These are phyloP conservation scores for Waltiozyma solani DNA, from an alignment of 1,139 yeast species.

Conservation along the genomic window DNA sequence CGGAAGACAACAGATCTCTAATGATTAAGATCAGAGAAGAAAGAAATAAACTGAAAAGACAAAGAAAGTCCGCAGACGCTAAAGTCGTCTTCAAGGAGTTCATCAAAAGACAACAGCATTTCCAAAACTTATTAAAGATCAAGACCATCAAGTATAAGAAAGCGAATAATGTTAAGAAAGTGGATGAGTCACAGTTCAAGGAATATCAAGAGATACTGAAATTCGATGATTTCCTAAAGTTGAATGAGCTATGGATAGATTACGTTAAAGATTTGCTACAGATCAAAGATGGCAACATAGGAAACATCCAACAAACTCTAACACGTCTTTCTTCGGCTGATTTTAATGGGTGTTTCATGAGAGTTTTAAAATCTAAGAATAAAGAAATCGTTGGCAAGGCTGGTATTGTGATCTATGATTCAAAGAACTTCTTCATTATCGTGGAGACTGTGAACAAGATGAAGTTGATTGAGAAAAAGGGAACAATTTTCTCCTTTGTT, in stretches of 20 bases:
- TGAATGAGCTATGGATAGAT: conserved; percentile 51
- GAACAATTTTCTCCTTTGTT: conserved; percentile 47
- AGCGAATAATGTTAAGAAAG: conserved; percentile 10
- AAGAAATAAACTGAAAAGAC: conserved; percentile 4
- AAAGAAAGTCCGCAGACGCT: conserved; percentile 17
- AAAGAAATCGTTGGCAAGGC: conserved; percentile 47
- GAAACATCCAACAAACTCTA: conserved; percentile 26
- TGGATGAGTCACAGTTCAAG: conserved; percentile 23
- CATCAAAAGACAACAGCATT: conserved; percentile 28
- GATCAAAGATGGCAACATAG: conserved; percentile 4
- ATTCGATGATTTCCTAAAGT: conserved; percentile 40
- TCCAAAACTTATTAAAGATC: conserved; percentile 25
- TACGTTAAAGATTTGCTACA: conserved; percentile 48
- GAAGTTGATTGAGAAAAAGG: conserved; percentile 48
- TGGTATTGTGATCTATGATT: conserved; percentile 86
- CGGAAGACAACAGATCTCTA: conserved; percentile 1
- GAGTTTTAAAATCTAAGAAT: conserved; percentile 51
- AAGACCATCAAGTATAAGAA: conserved; percentile 14
- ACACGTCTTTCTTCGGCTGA: conserved; percentile 72
- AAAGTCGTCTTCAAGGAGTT: conserved; percentile 37
- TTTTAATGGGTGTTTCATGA: conserved; percentile 64
- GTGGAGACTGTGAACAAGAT: conserved; percentile 34
- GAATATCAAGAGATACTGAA: conserved; percentile 34
- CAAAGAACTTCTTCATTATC: conserved; percentile 64
- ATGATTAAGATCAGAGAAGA: conserved; percentile 6